These are phyloP conservation scores for Penicillium frequentans DNA, from an alignment of 2,329 filamentous ascomycete genomes.

Conservation along the genomic window DNA sequence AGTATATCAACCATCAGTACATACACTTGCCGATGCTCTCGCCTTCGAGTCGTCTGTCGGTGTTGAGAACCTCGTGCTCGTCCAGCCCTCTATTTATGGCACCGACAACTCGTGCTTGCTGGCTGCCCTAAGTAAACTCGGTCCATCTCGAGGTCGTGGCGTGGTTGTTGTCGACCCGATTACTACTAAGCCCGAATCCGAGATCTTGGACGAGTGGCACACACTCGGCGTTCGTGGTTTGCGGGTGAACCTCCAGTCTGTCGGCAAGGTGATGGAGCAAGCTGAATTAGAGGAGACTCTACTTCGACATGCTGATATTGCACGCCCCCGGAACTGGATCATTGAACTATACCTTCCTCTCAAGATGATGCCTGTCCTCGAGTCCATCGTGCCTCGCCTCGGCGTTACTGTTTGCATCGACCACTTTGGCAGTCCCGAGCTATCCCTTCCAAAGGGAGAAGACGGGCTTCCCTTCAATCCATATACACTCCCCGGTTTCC, in stretches of 20 bases:
- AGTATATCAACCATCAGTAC: conserved; percentile 52
- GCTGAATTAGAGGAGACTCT: conserved; percentile 46
- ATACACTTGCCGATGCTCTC: conserved; percentile 54
- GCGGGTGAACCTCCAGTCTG: conserved; percentile 59
- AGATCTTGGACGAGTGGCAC: conserved; percentile 56
- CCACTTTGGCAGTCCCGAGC: conserved; percentile 56
- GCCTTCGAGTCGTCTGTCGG: conserved; percentile 53
- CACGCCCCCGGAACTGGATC: conserved; percentile 56
- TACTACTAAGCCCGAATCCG: conserved; percentile 33
- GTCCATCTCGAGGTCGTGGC: conserved; percentile 52
- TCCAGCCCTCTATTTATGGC: conserved; percentile 64
- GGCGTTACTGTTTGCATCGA: conserved; percentile 59
- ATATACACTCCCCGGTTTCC: conserved; percentile 52
- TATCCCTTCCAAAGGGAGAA: conserved; percentile 25
- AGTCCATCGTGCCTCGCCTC: conserved; percentile 50
- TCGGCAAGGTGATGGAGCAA: conserved; percentile 43
- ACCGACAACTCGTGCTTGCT: conserved; percentile 61
- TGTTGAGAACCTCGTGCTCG: conserved; percentile 58
- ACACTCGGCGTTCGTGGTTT: conserved; percentile 59
- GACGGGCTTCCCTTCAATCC: conserved; percentile 33
- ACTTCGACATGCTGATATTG: conserved; percentile 50
- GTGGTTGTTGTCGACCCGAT: conserved; percentile 59
- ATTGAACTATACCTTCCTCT: conserved; percentile 60
- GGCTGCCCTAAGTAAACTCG: conserved; percentile 53
- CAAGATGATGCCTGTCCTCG: conserved; percentile 50